These are phyloP conservation scores for Zasmidium cellare DNA, from an alignment of 2,329 filamentous ascomycete species.

Conservation along the genomic window DNA sequence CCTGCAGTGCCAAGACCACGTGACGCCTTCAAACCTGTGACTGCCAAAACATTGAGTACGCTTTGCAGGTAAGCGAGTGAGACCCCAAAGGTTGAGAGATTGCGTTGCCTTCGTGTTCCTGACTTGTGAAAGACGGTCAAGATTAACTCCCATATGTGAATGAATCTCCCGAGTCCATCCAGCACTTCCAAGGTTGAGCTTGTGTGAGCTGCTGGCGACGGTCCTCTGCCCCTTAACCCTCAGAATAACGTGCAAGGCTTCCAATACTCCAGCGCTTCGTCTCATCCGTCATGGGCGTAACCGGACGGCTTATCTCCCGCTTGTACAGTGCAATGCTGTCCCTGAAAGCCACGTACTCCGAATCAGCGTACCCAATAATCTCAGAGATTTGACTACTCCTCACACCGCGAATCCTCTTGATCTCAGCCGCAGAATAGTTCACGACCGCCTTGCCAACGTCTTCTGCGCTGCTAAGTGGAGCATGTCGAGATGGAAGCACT, in stretches of 20 bases:
- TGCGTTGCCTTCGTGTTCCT: too few species aligned
- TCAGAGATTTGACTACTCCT: constrained; percentile 78
- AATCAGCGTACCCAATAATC: constrained; percentile 87
- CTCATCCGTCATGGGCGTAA: constrained; percentile 27
- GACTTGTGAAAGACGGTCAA: too few species aligned
- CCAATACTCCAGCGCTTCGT: constrained; percentile 29
- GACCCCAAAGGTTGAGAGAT: too few species aligned
- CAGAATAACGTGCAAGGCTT: constrained; percentile 30
- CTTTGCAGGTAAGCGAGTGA: too few species aligned
- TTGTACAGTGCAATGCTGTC: constrained; percentile 80
- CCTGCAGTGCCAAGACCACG: too few species aligned
- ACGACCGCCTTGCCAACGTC: constrained; percentile 89
- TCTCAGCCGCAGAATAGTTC: constrained; percentile 87
- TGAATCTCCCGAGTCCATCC: not conserved
- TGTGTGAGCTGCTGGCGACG: not conserved
- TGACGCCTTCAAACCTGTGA: too few species aligned
- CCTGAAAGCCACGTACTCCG: constrained; percentile 85
- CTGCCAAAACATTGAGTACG: too few species aligned
- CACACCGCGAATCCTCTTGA: constrained; percentile 78
- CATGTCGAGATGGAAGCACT: constrained; percentile 65
- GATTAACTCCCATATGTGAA: too few species aligned
- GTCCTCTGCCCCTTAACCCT: constrained; percentile 17
- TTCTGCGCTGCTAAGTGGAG: constrained; percentile 37
- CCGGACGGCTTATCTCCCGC: constrained; percentile 30
- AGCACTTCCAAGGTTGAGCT: not conserved